phyloP scores from a whole-genome alignment of 176 grass and related monocot species.

The Pharus latifolius region DNA sequence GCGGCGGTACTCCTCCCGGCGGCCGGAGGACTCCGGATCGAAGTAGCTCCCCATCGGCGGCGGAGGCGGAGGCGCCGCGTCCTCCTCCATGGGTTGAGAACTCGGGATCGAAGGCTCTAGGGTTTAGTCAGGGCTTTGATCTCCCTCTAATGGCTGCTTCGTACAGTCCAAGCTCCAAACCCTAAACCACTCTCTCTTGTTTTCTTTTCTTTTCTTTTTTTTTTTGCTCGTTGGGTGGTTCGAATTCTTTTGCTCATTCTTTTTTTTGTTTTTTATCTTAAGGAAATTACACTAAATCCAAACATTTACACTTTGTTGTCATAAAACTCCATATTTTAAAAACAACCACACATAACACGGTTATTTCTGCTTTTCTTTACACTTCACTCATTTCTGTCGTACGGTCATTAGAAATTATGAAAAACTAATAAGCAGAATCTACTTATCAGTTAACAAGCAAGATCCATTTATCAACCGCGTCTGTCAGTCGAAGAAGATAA shows the following conservation, averaged over 20 bases:
- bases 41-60: slow-evolving; percentile 50
- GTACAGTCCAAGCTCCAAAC: neutral
- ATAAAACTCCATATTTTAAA: too few species aligned
- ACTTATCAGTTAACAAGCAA: too few species aligned
- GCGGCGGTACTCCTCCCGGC: slow-evolving; percentile 76
- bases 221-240: neutral
- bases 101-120: neutral
- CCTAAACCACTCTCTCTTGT: neutral
- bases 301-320: too few species aligned
- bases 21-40: slow-evolving; percentile 54
- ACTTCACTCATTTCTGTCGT: too few species aligned
- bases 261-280: too few species aligned
- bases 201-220: neutral
- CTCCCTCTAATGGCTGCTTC: neutral
- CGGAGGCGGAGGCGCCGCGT: slow-evolving; percentile 16
- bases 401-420: too few species aligned
- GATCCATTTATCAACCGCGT: too few species aligned
- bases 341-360: too few species aligned
- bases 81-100: slow-evolving; percentile 35
- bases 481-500: too few species aligned
- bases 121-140: slow-evolving; percentile 9
- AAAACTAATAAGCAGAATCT: too few species aligned
- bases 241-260: neutral
- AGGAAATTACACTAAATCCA: too few species aligned
- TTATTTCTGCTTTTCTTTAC: too few species aligned